Base-by-base conservation (phyloP, 805 yeast species). In the Saturnispora besseyi region DNA sequence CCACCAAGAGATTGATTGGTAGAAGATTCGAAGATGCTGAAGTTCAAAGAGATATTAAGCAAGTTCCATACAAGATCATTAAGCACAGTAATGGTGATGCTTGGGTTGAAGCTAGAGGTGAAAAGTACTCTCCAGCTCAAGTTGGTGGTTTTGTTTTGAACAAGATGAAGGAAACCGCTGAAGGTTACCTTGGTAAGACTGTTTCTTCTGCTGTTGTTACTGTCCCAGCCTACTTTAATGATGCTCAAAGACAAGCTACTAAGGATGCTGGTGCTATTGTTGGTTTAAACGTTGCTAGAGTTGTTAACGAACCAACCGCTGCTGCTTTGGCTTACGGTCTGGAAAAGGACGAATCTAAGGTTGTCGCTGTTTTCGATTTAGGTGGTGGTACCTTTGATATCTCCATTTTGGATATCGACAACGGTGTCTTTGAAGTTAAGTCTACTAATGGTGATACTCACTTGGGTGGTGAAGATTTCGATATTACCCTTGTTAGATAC, bases 301-400 rank as follows among this genome's bases (percentile, higher is more conserved):
- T 85, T 57, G 93, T 85, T 57, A 85, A 85, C 75, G 95, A 85
- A 77, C 95, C 95, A 62, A 84, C 93, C 56, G 93, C 93, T 56
- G 93, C 96, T 57, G 96, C 96, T 56, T 76, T 88, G 64, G 96
- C 96, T 57, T 88, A 88, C 72, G 96, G 96, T 74, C 76, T 88
- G 64, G 96, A 88, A 74, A 85, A 84, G 76, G 59, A 56, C 42
- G 81, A 77, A 59, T 58, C 69, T 31, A 65, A 62, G 51, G 69
- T 68, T 55, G 95, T 89, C 62, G 97, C 97, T 55, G 97, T 89
- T 58, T 89, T 90, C 75, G 97, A 89, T 74, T 79, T 89, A 66
- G 97, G 97, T 82, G 97, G 97, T 72, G 97, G 97, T 82, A 89
- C 97, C 64, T 89, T 89, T 69, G 97, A 89, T 84, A 84, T 89